These are phyloP conservation scores for Amylostereum chailletii DNA, from an alignment of 1,284 basidiomycete genomes.

Conservation along the genomic window DNA sequence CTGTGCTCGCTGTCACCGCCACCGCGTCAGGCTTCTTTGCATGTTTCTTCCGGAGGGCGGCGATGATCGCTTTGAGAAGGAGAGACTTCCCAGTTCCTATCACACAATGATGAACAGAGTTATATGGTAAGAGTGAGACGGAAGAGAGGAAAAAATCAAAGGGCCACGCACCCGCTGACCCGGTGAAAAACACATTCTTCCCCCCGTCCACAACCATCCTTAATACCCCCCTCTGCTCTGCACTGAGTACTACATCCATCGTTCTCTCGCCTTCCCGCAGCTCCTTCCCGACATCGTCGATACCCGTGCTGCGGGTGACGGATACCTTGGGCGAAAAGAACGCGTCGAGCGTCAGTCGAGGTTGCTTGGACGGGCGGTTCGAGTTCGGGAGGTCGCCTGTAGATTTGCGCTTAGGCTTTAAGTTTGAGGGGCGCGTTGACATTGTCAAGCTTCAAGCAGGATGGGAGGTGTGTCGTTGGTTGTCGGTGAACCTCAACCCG, in stretches of 20 bases:
- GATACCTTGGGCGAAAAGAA: slow-evolving; percentile 36
- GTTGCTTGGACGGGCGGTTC: slow-evolving; percentile 24
- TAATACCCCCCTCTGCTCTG: slow-evolving; percentile 33
- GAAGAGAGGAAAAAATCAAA: neutral
- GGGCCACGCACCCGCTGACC: slow-evolving; percentile 34
- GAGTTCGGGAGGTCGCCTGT: slow-evolving; percentile 18
- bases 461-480: too few species aligned
- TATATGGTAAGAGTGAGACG: neutral
- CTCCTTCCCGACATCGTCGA: slow-evolving; percentile 12
- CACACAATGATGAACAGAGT: neutral
- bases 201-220: slow-evolving; percentile 38
- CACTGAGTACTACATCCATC: slow-evolving; percentile 29
- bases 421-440: too few species aligned
- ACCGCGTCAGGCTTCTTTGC: slow-evolving; percentile 34
- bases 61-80: slow-evolving; percentile 46
- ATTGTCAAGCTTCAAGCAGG: too few species aligned
- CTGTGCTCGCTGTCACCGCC: slow-evolving; percentile 50
- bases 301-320: slow-evolving; percentile 13
- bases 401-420: slow-evolving; percentile 30
- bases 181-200: slow-evolving; percentile 44
- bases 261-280: slow-evolving; percentile 22
- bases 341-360: slow-evolving; percentile 29
- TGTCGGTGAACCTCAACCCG: too few species aligned
- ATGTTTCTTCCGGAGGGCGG: slow-evolving; percentile 41
- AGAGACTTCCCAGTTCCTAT: slow-evolving; percentile 50